These are phyloP conservation scores for Chrysanthemum lavandulifolium DNA, from an alignment of 129 eudicot species.

Conservation along the genomic window DNA sequence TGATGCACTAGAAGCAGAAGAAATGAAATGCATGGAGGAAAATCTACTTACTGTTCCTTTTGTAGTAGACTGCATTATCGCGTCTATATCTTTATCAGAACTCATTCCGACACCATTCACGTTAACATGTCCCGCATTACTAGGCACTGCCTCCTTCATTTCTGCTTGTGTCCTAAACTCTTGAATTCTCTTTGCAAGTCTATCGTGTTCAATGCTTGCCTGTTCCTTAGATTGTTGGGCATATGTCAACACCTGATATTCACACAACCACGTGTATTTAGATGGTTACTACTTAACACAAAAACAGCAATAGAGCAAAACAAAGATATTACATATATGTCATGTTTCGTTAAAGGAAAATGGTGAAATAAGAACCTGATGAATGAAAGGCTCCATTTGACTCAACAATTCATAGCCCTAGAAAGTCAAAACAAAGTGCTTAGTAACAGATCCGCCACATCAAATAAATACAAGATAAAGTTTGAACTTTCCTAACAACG, in stretches of 20 bases:
- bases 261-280: not conserved
- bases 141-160: constrained; percentile 52
- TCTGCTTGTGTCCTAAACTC: constrained; percentile 88
- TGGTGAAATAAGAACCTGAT: constrained; percentile 55
- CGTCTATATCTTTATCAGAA: constrained; percentile 69
- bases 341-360: no score
- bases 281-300: not conserved
- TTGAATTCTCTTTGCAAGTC: constrained; percentile 91
- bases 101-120: constrained; percentile 58
- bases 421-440: constrained; percentile 25
- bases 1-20: not conserved
- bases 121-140: constrained; percentile 46
- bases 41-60: constrained; percentile 65
- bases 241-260: constrained; percentile 83
- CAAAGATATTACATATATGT: no score
- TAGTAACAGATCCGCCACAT: constrained; percentile 7
- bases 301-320: no score
- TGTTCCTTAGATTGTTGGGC: constrained; percentile 96
- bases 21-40: not conserved
- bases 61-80: constrained; percentile 80
- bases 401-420: constrained; percentile 83
- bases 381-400: constrained; percentile 94
- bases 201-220: constrained; percentile 78
- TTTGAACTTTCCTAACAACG: constrained; percentile 12
- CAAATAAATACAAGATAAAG: not conserved